Conservation (phyloP, 164 flowering plant genomes). For the Pachysandra terminalis region DNA sequence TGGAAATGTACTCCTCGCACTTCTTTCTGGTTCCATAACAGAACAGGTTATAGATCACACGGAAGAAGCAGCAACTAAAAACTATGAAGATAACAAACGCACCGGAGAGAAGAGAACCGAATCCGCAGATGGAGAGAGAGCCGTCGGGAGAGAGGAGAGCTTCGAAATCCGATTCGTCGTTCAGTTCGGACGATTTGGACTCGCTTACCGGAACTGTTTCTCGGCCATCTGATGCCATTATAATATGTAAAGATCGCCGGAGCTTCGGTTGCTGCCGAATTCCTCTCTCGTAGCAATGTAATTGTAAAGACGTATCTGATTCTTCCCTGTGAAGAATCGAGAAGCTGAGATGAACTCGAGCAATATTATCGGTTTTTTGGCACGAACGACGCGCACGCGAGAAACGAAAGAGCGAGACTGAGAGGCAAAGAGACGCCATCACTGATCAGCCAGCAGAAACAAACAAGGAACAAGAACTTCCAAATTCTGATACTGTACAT, state of each 20-base stretch:
- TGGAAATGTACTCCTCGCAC: conserved; percentile 92
- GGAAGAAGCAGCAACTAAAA: no score
- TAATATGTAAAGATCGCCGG: neutral
- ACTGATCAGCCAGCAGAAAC: no score
- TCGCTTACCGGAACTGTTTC: neutral
- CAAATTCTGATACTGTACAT: no score
- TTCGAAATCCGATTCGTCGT: conserved; percentile 58
- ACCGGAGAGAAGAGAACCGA: conserved; percentile 98
- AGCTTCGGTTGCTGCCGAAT: neutral
- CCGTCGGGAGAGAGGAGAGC: conserved; percentile 43
- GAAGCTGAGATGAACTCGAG: no score
- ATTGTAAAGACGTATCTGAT: no score
- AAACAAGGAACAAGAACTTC: no score
- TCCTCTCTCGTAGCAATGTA: no score
- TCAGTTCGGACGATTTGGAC: conserved; percentile 31
- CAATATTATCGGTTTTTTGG: no score
- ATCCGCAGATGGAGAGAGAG: conserved; percentile 76
- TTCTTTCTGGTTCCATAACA: conserved; percentile 50
- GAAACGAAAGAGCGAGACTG: no score
- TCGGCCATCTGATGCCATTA: conserved; percentile 9
- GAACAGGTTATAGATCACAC: neutral
- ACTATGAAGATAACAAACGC: neutral
- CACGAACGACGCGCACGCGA: no score
- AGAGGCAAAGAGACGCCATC: no score
- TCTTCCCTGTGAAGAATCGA: no score